Conservation (phyloP, 2,329 filamentous ascomycete species). For the Alternaria triticimaculans region DNA sequence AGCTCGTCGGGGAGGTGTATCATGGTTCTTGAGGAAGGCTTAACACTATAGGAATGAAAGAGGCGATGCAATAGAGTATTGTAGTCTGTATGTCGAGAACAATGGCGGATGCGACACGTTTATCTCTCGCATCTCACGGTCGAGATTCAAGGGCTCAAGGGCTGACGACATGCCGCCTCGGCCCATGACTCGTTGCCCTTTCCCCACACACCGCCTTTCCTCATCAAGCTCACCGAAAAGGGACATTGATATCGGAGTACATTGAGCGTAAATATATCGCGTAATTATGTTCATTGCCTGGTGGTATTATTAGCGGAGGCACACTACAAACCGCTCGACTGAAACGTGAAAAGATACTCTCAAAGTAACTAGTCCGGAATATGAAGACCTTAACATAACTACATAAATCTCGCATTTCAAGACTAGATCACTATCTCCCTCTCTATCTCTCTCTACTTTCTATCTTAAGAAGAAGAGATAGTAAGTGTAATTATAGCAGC, state of each 20-base stretch:
- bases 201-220: slow-evolving; percentile 5
- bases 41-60: no score
- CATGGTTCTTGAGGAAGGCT: slow-evolving; percentile 19
- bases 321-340: not conserved
- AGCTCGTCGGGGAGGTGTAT: slow-evolving; percentile 49
- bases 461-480: no score
- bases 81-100: not conserved
- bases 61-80: no score
- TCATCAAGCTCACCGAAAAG: not conserved
- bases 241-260: not conserved
- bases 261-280: no score
- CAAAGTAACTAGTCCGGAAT: no score
- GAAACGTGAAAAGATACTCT: not conserved
- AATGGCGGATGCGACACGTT: slow-evolving; percentile 20
- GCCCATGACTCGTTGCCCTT: slow-evolving; percentile 18
- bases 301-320: not conserved
- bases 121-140: not conserved
- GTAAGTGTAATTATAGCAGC: no score
- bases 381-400: no score
- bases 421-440: not conserved
- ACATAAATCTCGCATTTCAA: not conserved
- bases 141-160: slow-evolving; percentile 17
- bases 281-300: no score
- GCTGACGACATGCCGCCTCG: slow-evolving; percentile 23
- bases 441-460: no score